Base-by-base conservation (phyloP, 495 filamentous ascomycete genomes). In the Trichoderma virens region DNA sequence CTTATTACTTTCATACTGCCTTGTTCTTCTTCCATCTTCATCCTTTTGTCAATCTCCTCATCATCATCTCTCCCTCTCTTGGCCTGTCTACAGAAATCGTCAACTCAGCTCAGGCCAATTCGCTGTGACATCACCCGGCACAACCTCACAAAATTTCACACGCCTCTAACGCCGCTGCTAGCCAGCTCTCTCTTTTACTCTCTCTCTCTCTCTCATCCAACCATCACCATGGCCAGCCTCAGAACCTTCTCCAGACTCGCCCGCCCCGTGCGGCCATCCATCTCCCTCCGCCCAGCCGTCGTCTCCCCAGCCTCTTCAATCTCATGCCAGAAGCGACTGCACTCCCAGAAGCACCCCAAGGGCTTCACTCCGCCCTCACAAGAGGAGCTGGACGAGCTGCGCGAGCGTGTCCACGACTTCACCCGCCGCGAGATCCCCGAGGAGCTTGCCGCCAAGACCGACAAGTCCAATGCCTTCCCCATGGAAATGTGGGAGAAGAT, bases 331-430 rank as follows among this genome's bases (percentile, higher is more conserved):
- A 64, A 64, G 28, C 69, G 68, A 64, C 73, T 74, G 70, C 76
- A 67, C 59, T 87, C 88, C 35, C 89, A 89, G 14, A 97, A 96
- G 72, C 94, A 97, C 75, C 92, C 94, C 4, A 79, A 85, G 32
- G 88, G 86, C 69, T 98, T 98, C 75, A 80, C 77, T 7, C 83
- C 92, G 38, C 94, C 94, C 0, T 81, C 88, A 0, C 74, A 81
- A 13, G 82, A 86, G 45, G 95, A 98, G 56, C 82, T 98, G 16
- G 64, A 83, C 4, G 93, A 98, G 73, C 79, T 98, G 38, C 86
- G 93, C 62, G 93, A 97, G 69, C 81, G 90, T 18, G 93, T 97
- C 16, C 92, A 93, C 67, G 94, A 98, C 41, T 98, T 98, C 70
- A 88, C 90, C 25, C 82, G 92, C 80, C 84, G 89, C 39, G 88